Evolutionary conservation across 495 filamentous ascomycete species (phyloP), one percentile per base, ranked within the genome.

Genomic region (Tuber microsphaerosporum): DNA sequence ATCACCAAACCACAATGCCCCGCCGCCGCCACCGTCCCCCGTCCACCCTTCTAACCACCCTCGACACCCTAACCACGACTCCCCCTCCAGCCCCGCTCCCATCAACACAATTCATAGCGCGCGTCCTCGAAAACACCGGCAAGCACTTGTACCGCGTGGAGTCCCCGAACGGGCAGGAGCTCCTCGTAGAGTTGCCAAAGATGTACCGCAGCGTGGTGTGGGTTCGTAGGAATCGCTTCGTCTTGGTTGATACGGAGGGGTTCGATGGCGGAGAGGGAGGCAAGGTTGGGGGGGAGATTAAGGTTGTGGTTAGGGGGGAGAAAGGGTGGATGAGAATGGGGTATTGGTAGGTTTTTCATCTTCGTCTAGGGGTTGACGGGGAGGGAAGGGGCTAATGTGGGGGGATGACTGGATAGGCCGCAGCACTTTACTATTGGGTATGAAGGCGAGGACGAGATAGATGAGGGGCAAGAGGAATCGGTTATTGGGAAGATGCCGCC

Each of bases 231-330:
- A 91, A 93, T 14, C 92, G 93, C 0, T 97, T 91, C 84, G 93
- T 97, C 37, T 83, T 97, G 26, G 87, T 97, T 34, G 92, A 97
- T 75, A 89, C 90, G 43, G 83, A 83, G 2, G 86, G 88, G 16
- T 87, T 91, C 48, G 89, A 89, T 42, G 88, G 87, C n/a, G 86
- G 91, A 71, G 88, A 90, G 10, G 22, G 51, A 12, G 42, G 94
- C 93, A 80, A 94, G 92, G 85, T 87, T 97, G 14, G 86, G 70
- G 95, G 94, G 22, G 92, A 97, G 84, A 97, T 99, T 82, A 87
- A 96, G 80, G 97, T 97, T 82, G 89, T 99, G 17, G 93, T 99
- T 56, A 86, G 92, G 70, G 92, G 97, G 82, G 95, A 97, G 85
- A 95, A 92, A 85, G 86, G 86, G 46, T 99, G 95, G 95, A 89